Evolutionary conservation across 2,329 filamentous ascomycete species (phyloP).

Genomic region (Fusarium lyarnte): DNA sequence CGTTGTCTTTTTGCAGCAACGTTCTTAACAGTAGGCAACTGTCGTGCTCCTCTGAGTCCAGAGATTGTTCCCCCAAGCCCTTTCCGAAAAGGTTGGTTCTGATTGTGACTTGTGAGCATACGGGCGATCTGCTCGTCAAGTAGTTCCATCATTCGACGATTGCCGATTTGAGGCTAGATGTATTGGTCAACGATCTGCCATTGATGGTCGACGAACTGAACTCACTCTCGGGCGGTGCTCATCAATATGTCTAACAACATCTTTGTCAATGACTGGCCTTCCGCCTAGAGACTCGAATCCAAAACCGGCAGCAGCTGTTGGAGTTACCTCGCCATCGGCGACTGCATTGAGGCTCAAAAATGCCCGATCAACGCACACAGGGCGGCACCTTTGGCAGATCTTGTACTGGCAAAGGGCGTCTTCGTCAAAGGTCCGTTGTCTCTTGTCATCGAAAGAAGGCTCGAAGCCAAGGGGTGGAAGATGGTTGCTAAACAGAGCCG

Average conservation of each 20-base stretch:
- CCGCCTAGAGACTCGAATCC: slow-evolving; percentile 58
- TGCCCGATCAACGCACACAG: slow-evolving; percentile 53
- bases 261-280: slow-evolving; percentile 56
- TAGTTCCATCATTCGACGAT: slow-evolving; percentile 40
- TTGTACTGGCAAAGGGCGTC: slow-evolving; percentile 60
- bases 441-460: slow-evolving; percentile 26
- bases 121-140: slow-evolving; percentile 43
- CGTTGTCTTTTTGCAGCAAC: neutral
- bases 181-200: neutral
- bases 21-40: slow-evolving; percentile 14
- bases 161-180: neutral
- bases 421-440: slow-evolving; percentile 52
- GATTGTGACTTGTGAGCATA: slow-evolving; percentile 8
- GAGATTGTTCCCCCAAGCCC: neutral
- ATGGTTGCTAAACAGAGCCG: slow-evolving; percentile 31
- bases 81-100: neutral
- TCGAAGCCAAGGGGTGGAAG: slow-evolving; percentile 29
- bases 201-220: neutral
- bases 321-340: slow-evolving; percentile 58
- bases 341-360: slow-evolving; percentile 62
- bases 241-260: slow-evolving; percentile 53
- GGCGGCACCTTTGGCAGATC: slow-evolving; percentile 61
- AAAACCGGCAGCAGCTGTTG: slow-evolving; percentile 61
- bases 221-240: slow-evolving; percentile 51
- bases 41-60: neutral